Evolutionary conservation across 768 basidiomycete genomes (phyloP).

Genomic region (Serendipita sp.): DNA sequence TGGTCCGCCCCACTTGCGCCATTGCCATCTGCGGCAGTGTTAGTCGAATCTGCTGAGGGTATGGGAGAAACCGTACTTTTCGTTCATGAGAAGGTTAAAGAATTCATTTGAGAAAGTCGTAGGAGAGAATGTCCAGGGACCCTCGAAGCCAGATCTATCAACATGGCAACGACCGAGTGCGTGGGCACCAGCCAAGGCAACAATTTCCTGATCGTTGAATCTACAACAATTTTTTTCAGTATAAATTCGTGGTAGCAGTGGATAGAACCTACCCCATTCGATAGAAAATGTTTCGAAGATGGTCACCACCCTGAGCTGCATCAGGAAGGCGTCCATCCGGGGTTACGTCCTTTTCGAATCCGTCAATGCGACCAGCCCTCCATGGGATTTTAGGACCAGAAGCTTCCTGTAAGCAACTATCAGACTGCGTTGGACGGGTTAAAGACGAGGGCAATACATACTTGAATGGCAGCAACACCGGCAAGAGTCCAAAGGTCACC

Average conservation of each 20-base stretch:
- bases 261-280: slow-evolving; percentile 51
- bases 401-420: slow-evolving; percentile 48
- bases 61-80: slow-evolving; percentile 35
- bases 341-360: slow-evolving; percentile 52
- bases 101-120: slow-evolving; percentile 76
- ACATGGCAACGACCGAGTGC: slow-evolving; percentile 90
- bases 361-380: slow-evolving; percentile 87
- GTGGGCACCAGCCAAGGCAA: slow-evolving; percentile 85
- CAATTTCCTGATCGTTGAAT: slow-evolving; percentile 96
- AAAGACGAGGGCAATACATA: slow-evolving; percentile 12
- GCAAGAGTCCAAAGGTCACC: slow-evolving; percentile 95
- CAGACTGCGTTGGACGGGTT: neutral
- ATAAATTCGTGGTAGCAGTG: neutral
- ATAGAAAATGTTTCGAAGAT: slow-evolving; percentile 77
- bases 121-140: slow-evolving; percentile 92
- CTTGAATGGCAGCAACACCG: slow-evolving; percentile 78
- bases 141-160: slow-evolving; percentile 68
- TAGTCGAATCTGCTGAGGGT: too few relatives aligned
- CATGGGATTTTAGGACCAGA: slow-evolving; percentile 85
- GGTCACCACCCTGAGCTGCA: slow-evolving; percentile 64
- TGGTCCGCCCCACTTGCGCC: slow-evolving; percentile 89
- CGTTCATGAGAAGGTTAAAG: slow-evolving; percentile 70
- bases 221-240: slow-evolving; percentile 17
- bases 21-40: slow-evolving; percentile 44
- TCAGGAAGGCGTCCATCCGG: slow-evolving; percentile 87